phyloP scores from a whole-genome alignment of 2,329 filamentous ascomycete species.

The Paecilomyces niveus region DNA sequence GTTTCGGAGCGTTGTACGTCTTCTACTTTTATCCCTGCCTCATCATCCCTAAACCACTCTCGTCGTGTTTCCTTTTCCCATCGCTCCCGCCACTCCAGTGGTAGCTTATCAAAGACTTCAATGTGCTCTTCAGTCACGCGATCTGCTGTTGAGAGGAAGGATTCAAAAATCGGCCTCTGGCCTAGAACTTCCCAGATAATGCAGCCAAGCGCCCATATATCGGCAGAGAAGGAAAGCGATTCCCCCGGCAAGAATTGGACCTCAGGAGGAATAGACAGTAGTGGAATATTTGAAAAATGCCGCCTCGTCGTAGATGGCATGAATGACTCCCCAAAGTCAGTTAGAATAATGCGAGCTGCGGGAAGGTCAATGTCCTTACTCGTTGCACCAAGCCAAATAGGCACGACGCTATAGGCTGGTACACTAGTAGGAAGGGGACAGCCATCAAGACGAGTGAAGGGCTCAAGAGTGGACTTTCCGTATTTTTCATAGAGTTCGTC shows the following conservation, averaged over 20 bases:
- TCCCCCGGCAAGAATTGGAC: constrained; percentile 1
- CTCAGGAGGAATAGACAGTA: constrained; percentile 5
- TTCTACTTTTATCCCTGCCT: no score
- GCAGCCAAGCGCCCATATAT: constrained; percentile 32
- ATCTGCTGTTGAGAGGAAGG: constrained; percentile 13
- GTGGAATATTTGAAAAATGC: constrained; percentile 2
- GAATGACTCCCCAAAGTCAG: constrained; percentile 11
- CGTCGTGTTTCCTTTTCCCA: constrained; percentile 5
- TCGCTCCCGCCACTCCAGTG: constrained; percentile 12
- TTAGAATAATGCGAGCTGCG: constrained; percentile 8
- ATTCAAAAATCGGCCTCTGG: constrained; percentile 13
- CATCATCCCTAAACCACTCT: constrained; percentile 9
- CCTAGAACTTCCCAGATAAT: constrained; percentile 28
- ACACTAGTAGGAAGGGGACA: constrained; percentile 3
- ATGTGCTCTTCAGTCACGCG: constrained; percentile 17
- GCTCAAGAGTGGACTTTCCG: constrained; percentile 1
- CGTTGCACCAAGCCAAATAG: constrained; percentile 1
- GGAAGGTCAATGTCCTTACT: constrained; percentile 1
- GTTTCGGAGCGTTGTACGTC: no score
- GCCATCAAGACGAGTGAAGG: constrained; percentile 5
- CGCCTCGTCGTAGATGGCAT: constrained; percentile 1
- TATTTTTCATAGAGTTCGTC: neutral
- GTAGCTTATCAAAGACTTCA: constrained; percentile 17
- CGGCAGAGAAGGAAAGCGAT: constrained; percentile 22
- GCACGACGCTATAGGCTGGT: constrained; percentile 4